Base-by-base conservation (phyloP, 805 yeast genomes). In the Saccharomycopsis sp. region DNA sequence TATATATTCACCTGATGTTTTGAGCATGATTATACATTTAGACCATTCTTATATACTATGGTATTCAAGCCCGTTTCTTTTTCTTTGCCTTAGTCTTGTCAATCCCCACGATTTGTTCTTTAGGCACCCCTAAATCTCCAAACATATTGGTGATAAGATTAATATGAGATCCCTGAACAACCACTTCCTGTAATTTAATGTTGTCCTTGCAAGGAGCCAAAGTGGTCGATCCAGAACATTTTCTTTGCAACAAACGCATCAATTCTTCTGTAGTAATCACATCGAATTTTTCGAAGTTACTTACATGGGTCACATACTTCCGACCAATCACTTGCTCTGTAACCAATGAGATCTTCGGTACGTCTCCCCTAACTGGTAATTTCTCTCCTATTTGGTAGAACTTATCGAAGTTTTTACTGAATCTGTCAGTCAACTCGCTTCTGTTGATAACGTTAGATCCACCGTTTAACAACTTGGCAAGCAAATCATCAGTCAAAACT, bases 141-240 rank as follows among this genome's bases (percentile, higher is more conserved):
- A 92, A 72, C 52, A 85, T 69, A 1, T 84, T 85, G n/a, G 77
- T 73, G 9, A 87, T 81, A 0, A 78, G 69, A 53, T 81, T 78
- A 23, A 84, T 83, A 68, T 93, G 98, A 1, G 93, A 87, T 0
- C 99, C 99, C 73, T 94, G 98, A 1, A 94, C 96, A 53, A 84
- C 78, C 2, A 94, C 90, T 65, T 89, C 96, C 47, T 76, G 70
- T 0, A 79, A 66, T 44, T 77, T 79, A 2, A 85, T 85, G 55
- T 81, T 78, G 47, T 79, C 80, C 15, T 75, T 74, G 49, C 82
- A 80, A 29, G 81, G 83, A 0, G 85, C 86, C 9, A 88, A 78
- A 0, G 97, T 84, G 0, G 94, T 79, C 0, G 97, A 89, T 0
- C 97, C 97, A 12, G 97, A 92, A 69, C 98, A 94, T 63, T 84